Evolutionary conservation across 1,139 yeast species (phyloP).

Genomic region (Kurtzmaniella quercitrusa): DNA sequence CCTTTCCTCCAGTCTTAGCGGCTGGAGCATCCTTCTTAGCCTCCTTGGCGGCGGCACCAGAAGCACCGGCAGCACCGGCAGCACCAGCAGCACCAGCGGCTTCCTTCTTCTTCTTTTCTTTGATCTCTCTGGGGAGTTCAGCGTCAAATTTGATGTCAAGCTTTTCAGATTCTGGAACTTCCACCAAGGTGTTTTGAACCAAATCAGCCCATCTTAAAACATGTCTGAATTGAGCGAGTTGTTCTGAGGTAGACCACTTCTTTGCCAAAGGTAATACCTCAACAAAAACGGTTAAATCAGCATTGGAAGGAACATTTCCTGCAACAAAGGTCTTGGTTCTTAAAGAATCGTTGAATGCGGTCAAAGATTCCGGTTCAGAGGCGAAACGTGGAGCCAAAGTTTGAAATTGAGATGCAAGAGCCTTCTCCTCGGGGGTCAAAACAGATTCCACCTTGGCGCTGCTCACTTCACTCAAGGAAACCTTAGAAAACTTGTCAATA

Average conservation of each 20-base stretch:
- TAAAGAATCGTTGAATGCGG: constrained; percentile 63
- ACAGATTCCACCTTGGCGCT: constrained; percentile 4
- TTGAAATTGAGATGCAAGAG: constrained; percentile 78
- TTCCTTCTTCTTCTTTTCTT: constrained; percentile 47
- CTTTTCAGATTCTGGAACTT: constrained; percentile 50
- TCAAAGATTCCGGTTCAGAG: constrained; percentile 49
- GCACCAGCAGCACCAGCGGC: constrained; percentile 23
- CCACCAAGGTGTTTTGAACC: constrained; percentile 63
- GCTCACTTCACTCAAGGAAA: constrained; percentile 30
- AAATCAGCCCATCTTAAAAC: constrained; percentile 88
- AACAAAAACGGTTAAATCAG: constrained; percentile 68
- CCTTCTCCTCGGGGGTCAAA: constrained; percentile 50
- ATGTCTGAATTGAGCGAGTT: constrained; percentile 63
- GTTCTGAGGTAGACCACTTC: constrained; percentile 49
- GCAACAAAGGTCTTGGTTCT: constrained; percentile 66
- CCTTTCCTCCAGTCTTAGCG: constrained; percentile 14
- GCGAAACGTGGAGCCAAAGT: constrained; percentile 58
- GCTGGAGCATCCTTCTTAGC: constrained; percentile 15
- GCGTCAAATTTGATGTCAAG: constrained; percentile 55
- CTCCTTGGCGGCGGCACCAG: constrained; percentile 18
- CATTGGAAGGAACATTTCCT: constrained; percentile 59
- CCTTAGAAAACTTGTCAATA: constrained; percentile 33
- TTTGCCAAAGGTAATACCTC: constrained; percentile 57
- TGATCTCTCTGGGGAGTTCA: constrained; percentile 56
- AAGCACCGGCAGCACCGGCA: constrained; percentile 25